A percentile compares a stretch with the other conserved stretches of the same genome.
Conservation (phyloP, 2,329 filamentous ascomycete species). For the Neofusicoccum kwambonambiense region DNA sequence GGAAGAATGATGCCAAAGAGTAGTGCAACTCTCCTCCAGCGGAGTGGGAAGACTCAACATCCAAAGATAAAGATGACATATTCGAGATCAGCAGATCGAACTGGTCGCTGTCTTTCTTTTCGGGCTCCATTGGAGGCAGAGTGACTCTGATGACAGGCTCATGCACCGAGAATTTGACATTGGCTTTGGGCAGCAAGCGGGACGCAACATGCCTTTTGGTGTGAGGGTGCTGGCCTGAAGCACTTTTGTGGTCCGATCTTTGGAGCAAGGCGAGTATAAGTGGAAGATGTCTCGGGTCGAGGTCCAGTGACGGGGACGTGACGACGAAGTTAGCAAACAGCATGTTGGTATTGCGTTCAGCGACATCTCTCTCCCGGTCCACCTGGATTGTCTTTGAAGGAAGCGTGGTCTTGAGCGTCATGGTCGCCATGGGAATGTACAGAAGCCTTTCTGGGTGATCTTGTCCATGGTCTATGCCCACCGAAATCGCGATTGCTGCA, state of each 20-base stretch:
- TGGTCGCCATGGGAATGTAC: constrained; percentile 97
- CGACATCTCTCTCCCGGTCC: constrained; percentile 65
- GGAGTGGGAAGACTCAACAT: constrained; percentile 94
- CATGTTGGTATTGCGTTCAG: constrained; percentile 92
- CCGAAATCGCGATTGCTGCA: constrained; percentile 86
- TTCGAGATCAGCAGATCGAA: constrained; percentile 95
- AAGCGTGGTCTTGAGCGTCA: constrained; percentile 87
- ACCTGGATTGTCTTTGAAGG: constrained; percentile 91
- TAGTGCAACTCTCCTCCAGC: constrained; percentile 82
- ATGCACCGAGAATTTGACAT: constrained; percentile 92
- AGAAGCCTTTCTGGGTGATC: constrained; percentile 81
- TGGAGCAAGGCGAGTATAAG: constrained; percentile 76
- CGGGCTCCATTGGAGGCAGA: constrained; percentile 70
- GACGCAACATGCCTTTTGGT: constrained; percentile 69
- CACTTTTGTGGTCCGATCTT: constrained; percentile 32
- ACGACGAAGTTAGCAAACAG: constrained; percentile 94
- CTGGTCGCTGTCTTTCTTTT: constrained; percentile 64
- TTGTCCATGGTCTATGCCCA: constrained; percentile 87
- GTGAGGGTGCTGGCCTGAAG: constrained; percentile 19
- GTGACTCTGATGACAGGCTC: constrained; percentile 91
- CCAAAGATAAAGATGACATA: constrained; percentile 87
- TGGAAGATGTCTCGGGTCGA: constrained; percentile 88
- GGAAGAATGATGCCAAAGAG: constrained; percentile 75
- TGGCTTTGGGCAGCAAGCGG: constrained; percentile 88
- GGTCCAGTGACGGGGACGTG: constrained; percentile 89